A percentile compares a stretch with the other conserved stretches of the same genome.
These are phyloP conservation scores for Tillandsia leiboldiana DNA, from an alignment of 176 grass and related monocot species.

Conservation along the genomic window DNA sequence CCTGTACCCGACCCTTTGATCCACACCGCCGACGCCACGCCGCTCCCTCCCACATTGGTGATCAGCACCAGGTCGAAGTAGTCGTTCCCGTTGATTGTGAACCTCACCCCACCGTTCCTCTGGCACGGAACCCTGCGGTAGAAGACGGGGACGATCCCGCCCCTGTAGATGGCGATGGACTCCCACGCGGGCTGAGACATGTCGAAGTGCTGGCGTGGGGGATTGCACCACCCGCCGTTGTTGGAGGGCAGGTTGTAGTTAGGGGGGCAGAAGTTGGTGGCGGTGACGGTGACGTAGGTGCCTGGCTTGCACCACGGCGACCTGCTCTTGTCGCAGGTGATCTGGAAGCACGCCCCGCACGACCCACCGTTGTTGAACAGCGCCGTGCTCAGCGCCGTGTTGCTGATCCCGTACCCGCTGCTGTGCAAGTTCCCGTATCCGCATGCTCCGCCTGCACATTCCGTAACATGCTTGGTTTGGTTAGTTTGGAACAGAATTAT, in stretches of 20 bases:
- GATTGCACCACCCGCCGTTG: constrained; percentile 33
- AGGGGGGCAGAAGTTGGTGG: constrained; percentile 54
- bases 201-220: constrained; percentile 35
- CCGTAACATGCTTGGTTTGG: too few species aligned
- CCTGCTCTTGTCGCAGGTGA: constrained; percentile 28
- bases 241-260: constrained; percentile 25
- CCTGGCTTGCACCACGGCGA: constrained; percentile 33
- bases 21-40: constrained; percentile 14
- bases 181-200: constrained; percentile 38
- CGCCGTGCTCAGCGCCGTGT: constrained; percentile 48
- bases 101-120: constrained; percentile 3
- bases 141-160: constrained; percentile 35
- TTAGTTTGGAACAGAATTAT: background rate
- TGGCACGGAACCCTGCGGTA: constrained; percentile 32
- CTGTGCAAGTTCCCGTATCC: constrained; percentile 42
- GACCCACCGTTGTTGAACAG: constrained; percentile 35
- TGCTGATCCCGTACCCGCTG: constrained; percentile 30
- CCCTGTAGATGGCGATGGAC: constrained; percentile 32
- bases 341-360: constrained; percentile 50
- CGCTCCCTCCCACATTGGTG: constrained; percentile 24
- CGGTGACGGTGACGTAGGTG: constrained; percentile 34
- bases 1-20: constrained; percentile 2
- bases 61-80: constrained; percentile 25
- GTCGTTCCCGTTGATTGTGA: constrained; percentile 12
- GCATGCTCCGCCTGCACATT: constrained; percentile 37